A percentile compares a stretch with the other conserved stretches of the same genome.
Evolutionary conservation across 2,329 filamentous ascomycete species (phyloP).

Genomic region (Aspergillus flavus): DNA sequence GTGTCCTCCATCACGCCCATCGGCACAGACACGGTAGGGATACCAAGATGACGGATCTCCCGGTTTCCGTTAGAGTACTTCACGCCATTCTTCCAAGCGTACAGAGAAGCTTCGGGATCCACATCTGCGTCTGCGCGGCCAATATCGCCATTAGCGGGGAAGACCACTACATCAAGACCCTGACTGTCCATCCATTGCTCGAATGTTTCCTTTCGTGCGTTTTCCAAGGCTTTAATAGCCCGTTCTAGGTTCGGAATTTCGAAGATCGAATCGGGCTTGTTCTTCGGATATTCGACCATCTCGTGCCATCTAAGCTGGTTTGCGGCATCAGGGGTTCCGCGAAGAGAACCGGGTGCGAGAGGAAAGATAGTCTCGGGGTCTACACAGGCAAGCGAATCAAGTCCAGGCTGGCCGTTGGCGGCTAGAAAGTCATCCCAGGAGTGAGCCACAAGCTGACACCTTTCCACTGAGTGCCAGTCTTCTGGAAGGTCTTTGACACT

Average conservation of each 20-base stretch:
- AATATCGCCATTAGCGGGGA: slow-evolving; percentile 56
- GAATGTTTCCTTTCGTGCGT: slow-evolving; percentile 51
- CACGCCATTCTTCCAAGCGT: slow-evolving; percentile 54
- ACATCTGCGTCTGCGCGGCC: slow-evolving; percentile 53
- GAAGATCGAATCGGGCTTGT: slow-evolving; percentile 40
- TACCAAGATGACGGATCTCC: slow-evolving; percentile 56
- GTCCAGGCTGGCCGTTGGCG: slow-evolving; percentile 44
- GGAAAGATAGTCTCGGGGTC: slow-evolving; percentile 45
- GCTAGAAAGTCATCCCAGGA: slow-evolving; percentile 57
- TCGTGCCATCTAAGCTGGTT: slow-evolving; percentile 30
- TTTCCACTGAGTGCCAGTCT: slow-evolving; percentile 52
- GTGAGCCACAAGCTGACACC: slow-evolving; percentile 53
- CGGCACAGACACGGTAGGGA: slow-evolving; percentile 57
- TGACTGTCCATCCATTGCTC: slow-evolving; percentile 54
- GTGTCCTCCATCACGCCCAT: slow-evolving; percentile 55
- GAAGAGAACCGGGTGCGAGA: slow-evolving; percentile 28
- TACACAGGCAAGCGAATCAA: slow-evolving; percentile 43
- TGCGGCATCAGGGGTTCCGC: slow-evolving; percentile 25
- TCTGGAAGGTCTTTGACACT: slow-evolving; percentile 47
- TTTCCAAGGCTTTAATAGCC: slow-evolving; percentile 52
- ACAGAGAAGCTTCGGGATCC: slow-evolving; percentile 31
- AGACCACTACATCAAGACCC: slow-evolving; percentile 50
- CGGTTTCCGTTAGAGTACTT: slow-evolving; percentile 59
- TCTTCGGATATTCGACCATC: slow-evolving; percentile 29
- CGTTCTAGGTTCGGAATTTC: slow-evolving; percentile 44